A percentile compares a stretch with the other conserved stretches of the same genome.
These are phyloP conservation scores for Bonia amplexicaulis DNA, from an alignment of 176 grass and related monocot genomes.

Conservation along the genomic window DNA sequence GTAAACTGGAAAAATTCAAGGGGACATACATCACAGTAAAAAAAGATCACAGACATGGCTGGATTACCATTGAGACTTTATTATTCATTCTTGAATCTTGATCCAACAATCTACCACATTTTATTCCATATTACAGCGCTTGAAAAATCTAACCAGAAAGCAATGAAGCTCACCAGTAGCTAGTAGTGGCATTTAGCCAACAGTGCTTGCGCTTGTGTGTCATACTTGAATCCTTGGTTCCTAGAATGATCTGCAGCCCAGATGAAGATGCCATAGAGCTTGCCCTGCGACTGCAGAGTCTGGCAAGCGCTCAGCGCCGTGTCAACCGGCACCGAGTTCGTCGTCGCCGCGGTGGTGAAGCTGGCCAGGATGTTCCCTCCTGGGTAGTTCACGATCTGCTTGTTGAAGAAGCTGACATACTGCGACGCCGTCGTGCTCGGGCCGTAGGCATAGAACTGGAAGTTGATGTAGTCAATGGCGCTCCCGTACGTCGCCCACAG, in stretches of 20 bases:
- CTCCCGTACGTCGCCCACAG: conserved; percentile 40
- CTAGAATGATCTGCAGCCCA: conserved; percentile 67
- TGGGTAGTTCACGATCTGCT: conserved; percentile 53
- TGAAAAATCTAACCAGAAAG: not conserved
- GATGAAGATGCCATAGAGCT: conserved; percentile 75
- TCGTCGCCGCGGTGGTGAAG: conserved; percentile 52
- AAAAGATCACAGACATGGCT: no score
- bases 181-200: conserved; percentile 34
- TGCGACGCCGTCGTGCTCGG: conserved; percentile 38
- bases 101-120: not conserved
- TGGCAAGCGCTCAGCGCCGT: conserved; percentile 48
- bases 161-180: not conserved
- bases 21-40: no score
- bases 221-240: conserved; percentile 59
- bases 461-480: conserved; percentile 77
- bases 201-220: conserved; percentile 49
- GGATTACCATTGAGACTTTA: no score
- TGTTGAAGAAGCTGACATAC: conserved; percentile 48
- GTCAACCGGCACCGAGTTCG: conserved; percentile 34
- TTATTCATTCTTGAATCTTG: not conserved
- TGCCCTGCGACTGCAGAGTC: conserved; percentile 44
- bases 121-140: not conserved
- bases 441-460: conserved; percentile 80
- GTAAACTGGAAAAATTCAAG: no score
- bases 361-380: conserved; percentile 66